phyloP scores from a whole-genome alignment of 352 stramenopile genomes.

The Phytophthora ohioensis region DNA sequence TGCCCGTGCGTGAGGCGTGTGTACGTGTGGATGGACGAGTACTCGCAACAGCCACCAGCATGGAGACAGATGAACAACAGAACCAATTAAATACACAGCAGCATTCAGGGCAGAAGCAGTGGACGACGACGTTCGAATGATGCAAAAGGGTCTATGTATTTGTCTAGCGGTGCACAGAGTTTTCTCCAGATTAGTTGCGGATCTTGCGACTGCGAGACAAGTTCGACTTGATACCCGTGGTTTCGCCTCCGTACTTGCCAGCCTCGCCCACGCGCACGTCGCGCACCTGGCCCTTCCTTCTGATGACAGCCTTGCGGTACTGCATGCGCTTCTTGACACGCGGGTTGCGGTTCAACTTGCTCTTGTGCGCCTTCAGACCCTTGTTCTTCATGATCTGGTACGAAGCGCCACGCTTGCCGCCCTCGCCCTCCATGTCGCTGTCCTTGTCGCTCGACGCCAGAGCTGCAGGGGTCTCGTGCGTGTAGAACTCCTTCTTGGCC shows the following conservation, averaged over 20 bases:
- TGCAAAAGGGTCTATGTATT: conserved; percentile 44
- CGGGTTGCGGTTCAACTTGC: conserved; percentile 98
- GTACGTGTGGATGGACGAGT: background rate
- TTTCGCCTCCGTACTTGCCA: conserved; percentile 89
- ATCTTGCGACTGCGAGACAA: conserved; percentile 92
- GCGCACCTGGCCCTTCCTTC: conserved; percentile 97
- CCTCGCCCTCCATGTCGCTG: conserved; percentile 80
- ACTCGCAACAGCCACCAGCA: conserved; percentile 2
- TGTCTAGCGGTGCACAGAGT: conserved; percentile 31
- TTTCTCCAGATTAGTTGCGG: conserved; percentile 66
- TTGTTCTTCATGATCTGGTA: conserved; percentile 99
- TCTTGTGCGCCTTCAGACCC: conserved; percentile 97
- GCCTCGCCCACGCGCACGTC: conserved; percentile 91
- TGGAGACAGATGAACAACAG: conserved; percentile 5
- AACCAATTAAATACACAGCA: conserved; percentile 40
- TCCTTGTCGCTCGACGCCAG: conserved; percentile 66
- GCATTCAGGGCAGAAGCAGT: conserved; percentile 1
- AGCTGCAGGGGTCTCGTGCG: conserved; percentile 61
- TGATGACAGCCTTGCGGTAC: conserved; percentile 98
- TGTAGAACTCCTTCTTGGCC: conserved; percentile 84
- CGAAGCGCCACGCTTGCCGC: conserved; percentile 91
- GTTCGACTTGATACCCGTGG: conserved; percentile 92
- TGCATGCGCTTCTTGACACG: conserved; percentile 98
- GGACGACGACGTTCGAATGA: conserved; percentile 12
- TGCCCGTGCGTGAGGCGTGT: background rate